Evolutionary conservation across 129 eudicot species (phyloP).

Genomic region (Kitagawia praeruptora): DNA sequence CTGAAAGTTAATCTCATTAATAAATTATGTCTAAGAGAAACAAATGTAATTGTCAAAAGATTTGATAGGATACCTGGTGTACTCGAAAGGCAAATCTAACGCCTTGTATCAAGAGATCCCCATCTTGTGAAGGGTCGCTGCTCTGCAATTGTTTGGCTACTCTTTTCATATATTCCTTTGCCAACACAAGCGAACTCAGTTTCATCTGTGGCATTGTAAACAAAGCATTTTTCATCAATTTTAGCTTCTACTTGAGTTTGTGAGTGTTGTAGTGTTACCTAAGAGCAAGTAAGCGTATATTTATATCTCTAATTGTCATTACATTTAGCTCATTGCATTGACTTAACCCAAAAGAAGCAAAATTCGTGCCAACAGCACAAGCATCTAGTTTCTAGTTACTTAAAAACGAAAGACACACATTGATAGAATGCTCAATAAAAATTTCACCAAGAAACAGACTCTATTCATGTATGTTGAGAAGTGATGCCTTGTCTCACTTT

Average conservation of each 20-base stretch:
- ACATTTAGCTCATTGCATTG: neutral
- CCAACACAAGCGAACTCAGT: constrained; percentile 51
- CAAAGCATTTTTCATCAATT: neutral
- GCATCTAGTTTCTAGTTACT: neutral
- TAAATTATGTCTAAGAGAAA: constrained; percentile 24
- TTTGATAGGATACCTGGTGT: constrained; percentile 51
- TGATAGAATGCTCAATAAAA: neutral
- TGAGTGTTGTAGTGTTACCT: neutral
- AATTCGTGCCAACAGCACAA: neutral
- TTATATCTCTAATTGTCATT: neutral
- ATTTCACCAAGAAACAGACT: neutral
- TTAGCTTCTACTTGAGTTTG: neutral
- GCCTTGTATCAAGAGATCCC: constrained; percentile 61
- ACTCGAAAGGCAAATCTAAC: constrained; percentile 83
- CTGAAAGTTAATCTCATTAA: constrained; percentile 24
- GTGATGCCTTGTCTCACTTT: neutral
- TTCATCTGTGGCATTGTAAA: constrained; percentile 43
- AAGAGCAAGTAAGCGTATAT: neutral
- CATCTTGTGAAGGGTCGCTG: constrained; percentile 40
- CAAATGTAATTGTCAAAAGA: neutral
- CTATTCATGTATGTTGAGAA: neutral
- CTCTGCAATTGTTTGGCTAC: constrained; percentile 44
- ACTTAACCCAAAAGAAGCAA: neutral
- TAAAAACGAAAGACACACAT: neutral
- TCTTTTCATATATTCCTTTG: constrained; percentile 69